Evolutionary conservation across 495 filamentous ascomycete species (phyloP), one percentile per base, ranked within the genome.

Genomic region (Aspergillus cristatus): DNA sequence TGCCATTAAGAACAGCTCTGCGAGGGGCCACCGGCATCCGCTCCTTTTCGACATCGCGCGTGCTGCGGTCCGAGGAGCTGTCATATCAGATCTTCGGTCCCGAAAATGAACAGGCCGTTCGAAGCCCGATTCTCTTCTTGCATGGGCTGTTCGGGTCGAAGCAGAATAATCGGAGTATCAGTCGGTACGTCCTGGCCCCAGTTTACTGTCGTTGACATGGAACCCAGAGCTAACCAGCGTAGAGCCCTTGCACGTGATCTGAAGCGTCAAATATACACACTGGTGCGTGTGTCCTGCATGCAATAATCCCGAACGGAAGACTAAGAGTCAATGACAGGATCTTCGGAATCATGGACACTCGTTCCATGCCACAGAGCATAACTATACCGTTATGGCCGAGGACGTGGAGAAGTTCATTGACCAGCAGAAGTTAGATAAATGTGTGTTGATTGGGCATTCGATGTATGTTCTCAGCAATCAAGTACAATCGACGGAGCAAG

Each of bases 131-230:
- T 41, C 60, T 98, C 46, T 76, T 98, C 43, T 74, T 97, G 59
- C 91, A 98, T 58, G 91, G 91, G 3, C 70, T 98, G 12, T 97
- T 98, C 54, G 91, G 91, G 15, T 94, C 86, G 28, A 96, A 94
- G 63, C 84, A 85, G 69, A 98, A 98, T 51, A 91, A 97, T 54
- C 66, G 90, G 60, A 88, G 75, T 59, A 91, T 98, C 45, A 93
- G 90, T 79, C 94, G 88, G 91, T 96, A 75, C 70, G 86, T 48
- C 28, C 8, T 24, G 25, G 28, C 24, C n/a, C 12, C 15, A n/a
- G n/a, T n/a, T n/a, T n/a, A n/a, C n/a, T n/a, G 20, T 12, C 5
- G 34, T 2, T 37, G 20, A 8, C 10, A 30, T 5, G 5, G 28
- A 22, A 2, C 22, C 20, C 8, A 8, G 8, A 4, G 20, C 4